Conservation (phyloP, 495 filamentous ascomycete species). For the Tuber microsphaerosporum region DNA sequence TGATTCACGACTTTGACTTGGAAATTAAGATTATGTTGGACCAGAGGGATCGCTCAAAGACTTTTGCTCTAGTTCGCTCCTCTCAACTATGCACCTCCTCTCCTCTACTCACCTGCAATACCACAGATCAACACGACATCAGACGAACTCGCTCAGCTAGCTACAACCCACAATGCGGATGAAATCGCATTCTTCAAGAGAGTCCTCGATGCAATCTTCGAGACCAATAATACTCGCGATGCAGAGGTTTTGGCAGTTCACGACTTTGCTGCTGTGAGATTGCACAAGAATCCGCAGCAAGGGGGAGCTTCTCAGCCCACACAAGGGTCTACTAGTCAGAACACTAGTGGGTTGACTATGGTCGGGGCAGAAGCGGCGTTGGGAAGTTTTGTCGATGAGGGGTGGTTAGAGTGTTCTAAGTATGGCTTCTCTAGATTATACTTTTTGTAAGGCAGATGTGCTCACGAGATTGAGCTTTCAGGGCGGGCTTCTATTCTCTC, state of each 20-base stretch:
- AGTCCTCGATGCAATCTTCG: conserved; percentile 86
- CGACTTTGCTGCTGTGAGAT: conserved; percentile 64
- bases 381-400: conserved; percentile 62
- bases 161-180: conserved; percentile 71
- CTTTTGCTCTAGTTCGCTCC: conserved; percentile 30
- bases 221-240: conserved; percentile 65
- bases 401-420: conserved; percentile 65
- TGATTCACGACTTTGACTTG: conserved; percentile 71
- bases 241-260: conserved; percentile 75
- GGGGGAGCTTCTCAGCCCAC: conserved; percentile 44
- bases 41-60: conserved; percentile 52
- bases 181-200: conserved; percentile 87
- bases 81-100: not conserved
- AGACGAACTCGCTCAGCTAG: conserved; percentile 75
- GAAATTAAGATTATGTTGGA: conserved; percentile 69
- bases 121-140: conserved; percentile 71
- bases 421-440: not conserved
- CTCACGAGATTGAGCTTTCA: conserved; percentile 43
- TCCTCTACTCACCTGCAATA: not conserved
- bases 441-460: not conserved
- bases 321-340: conserved; percentile 42
- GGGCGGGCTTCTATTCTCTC: conserved; percentile 64
- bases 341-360: conserved; percentile 59
- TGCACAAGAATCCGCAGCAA: conserved; percentile 48
- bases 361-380: conserved; percentile 68